Percentiles rank a stretch among this genome's conserved stretches.
Evolutionary conservation across 495 filamentous ascomycete genomes (phyloP).

Genomic region (Lophium mytilinum): DNA sequence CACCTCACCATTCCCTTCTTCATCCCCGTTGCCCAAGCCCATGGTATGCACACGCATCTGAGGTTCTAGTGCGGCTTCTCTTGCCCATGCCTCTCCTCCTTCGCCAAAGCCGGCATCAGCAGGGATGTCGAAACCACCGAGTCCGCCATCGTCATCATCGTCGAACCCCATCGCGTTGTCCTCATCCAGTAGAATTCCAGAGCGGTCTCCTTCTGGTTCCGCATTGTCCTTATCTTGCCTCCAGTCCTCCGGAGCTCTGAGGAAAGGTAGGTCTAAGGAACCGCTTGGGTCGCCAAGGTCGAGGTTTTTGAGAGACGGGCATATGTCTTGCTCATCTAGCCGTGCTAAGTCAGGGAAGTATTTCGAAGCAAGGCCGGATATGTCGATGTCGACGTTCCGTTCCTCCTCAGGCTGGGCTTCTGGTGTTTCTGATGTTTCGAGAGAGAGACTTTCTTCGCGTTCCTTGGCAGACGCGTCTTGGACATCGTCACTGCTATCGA

Average conservation of each 20-base stretch:
- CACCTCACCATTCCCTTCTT: conserved; percentile 37
- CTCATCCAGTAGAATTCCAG: conserved; percentile 74
- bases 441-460: conserved; percentile 19
- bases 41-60: conserved; percentile 47
- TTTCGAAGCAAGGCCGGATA: conserved; percentile 58
- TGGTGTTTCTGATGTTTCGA: conserved; percentile 35
- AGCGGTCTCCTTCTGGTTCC: conserved; percentile 52
- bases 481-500: conserved; percentile 92
- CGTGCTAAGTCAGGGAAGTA: conserved; percentile 81
- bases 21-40: conserved; percentile 44
- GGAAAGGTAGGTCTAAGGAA: conserved; percentile 83
- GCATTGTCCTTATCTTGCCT: conserved; percentile 43
- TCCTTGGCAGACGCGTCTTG: conserved; percentile 48
- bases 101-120: conserved; percentile 62
- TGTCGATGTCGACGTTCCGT: conserved; percentile 64
- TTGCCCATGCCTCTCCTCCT: conserved; percentile 66
- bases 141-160: conserved; percentile 60
- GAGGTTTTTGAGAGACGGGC: conserved; percentile 86
- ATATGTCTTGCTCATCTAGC: conserved; percentile 83
- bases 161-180: conserved; percentile 71
- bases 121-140: conserved; percentile 69
- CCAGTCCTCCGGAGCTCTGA: conserved; percentile 84
- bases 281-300: conserved; percentile 78
- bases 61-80: conserved; percentile 56
- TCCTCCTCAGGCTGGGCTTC: conserved; percentile 37